Evolutionary conservation across 2,329 filamentous ascomycete genomes (phyloP), one percentile per base, ranked within the genome.

Genomic region (Zasmidium cellare): DNA sequence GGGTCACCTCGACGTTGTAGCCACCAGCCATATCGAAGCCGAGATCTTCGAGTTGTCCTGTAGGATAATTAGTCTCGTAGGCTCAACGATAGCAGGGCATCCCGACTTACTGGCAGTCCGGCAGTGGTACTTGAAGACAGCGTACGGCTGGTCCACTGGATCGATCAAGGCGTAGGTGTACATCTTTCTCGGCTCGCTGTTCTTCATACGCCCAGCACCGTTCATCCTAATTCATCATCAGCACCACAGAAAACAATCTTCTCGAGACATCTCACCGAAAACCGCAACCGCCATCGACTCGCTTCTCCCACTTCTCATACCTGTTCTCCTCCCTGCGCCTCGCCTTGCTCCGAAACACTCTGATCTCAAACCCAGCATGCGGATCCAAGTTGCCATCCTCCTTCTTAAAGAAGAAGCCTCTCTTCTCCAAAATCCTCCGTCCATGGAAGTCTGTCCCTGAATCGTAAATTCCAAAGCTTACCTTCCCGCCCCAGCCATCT

Each of bases 111-210:
- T 56, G 12, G 23, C 45, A 18, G 55, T 60, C 25, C 61, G 58
- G 44, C 60, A 64, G 35, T 70, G 60, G 46, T 68, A 79, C 24
- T 73, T 69, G 59, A 82, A 80, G 1, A 69, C 76, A 3, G 72
- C 79, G 58, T 78, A 81, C 2, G 80, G 80, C 62, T 73, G 65
- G 61, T 82, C 77, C 6, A 76, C 53, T 1, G 79, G 73, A 65
- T 83, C 80, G 19, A 81, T 67, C 18, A 83, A 73, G 1, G 78
- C 76, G 53, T 80, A 82, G 52, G 74, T 76, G 67, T 82, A 82
- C 65, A 74, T 79, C 2, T 73, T 70, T 59, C 74, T 75, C 9
- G 76, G 77, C 11, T 78, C 72, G 31, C 75, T 68, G 31, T 66
- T 60, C 51, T 73, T 73, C 9, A 76, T 67, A 19, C 53, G 53